Evolutionary conservation across 1,284 basidiomycete genomes (phyloP), one percentile per base, ranked within the genome.

Genomic region (Chalciporus sp.): DNA sequence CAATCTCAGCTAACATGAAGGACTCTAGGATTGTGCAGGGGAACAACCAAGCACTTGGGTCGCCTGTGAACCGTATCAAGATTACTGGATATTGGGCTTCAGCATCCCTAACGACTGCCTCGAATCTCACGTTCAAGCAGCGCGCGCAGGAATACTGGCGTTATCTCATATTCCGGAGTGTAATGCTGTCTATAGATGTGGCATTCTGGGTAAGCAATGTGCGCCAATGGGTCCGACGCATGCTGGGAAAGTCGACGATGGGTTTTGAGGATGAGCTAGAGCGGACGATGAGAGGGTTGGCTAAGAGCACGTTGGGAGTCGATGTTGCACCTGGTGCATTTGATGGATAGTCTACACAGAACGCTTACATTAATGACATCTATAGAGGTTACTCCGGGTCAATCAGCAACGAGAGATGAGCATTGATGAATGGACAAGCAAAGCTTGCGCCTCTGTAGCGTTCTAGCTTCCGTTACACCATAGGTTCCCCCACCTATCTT

Each of bases 21-120:
- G 23, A 26, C 20, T 42, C 23, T 52, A 81, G 81, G 48, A 87
- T 88, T 69, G 82, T 88, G 14, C 86, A 88, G 80, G 84, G 84
- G 17, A 90, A 92, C 68, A 90, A 90, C 62, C 87, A 92, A 67
- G 76, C 79, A 1, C 81, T 94, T 26, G 90, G 90, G 20, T 90
- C 89, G 2, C 92, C 92, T 0, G 88, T 92, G 1, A 94, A 94
- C 63, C 83, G 93, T 19, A 86, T 95, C 70, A 93, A 91, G 68
- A 88, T 94, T 51, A 92, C 86, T 0, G 91, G 88, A 1, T 80
- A 80, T 60, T 84, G 82, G 79, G 88, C 86, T 7, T 86, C 85
- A 2, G 75, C 75, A 19, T 82, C 83, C 4, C 74, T 86, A 16
- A 72, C 76, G 7, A 70, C 71, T 12, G 61, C 74, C 12, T 65